A percentile compares a stretch with the other conserved stretches of the same genome.
Conservation (phyloP, 306 rosid genomes). For the Gastrolobium villosum region DNA sequence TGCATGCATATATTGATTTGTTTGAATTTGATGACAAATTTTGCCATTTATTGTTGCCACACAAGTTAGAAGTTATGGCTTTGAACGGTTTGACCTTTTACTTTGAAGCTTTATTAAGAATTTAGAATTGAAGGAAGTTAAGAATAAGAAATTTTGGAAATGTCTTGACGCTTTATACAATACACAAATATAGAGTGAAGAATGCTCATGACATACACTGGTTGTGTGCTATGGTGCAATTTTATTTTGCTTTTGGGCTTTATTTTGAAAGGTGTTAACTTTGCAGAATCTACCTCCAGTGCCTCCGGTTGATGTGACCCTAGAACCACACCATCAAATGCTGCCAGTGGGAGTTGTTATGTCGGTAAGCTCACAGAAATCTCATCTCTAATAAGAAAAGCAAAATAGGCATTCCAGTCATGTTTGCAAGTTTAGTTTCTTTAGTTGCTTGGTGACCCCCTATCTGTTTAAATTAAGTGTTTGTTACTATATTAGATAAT, state of each 20-base stretch:
- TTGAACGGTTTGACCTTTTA: neutral
- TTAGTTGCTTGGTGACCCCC: constrained; percentile 29
- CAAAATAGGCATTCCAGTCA: neutral
- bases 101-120: neutral
- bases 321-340: constrained; percentile 76
- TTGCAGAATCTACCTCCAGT: constrained; percentile 81
- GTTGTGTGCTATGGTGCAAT: constrained; percentile 21
- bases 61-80: neutral
- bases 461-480: constrained; percentile 10
- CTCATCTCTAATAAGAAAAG: neutral
- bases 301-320: constrained; percentile 67
- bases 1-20: neutral
- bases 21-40: constrained; percentile 10
- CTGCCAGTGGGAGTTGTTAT: constrained; percentile 81
- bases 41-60: neutral
- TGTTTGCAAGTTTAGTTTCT: constrained; percentile 29
- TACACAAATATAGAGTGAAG: neutral
- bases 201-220: neutral
- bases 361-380: constrained; percentile 69
- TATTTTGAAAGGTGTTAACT: constrained; percentile 43
- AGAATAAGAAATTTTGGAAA: constrained; percentile 3
- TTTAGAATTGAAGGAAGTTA: constrained; percentile 16
- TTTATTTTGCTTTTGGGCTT: constrained; percentile 37
- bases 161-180: constrained; percentile 15
- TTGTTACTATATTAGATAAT: neutral